Evolutionary conservation across 768 basidiomycete species (phyloP).

Genomic region (Pulveroboletus sp.): DNA sequence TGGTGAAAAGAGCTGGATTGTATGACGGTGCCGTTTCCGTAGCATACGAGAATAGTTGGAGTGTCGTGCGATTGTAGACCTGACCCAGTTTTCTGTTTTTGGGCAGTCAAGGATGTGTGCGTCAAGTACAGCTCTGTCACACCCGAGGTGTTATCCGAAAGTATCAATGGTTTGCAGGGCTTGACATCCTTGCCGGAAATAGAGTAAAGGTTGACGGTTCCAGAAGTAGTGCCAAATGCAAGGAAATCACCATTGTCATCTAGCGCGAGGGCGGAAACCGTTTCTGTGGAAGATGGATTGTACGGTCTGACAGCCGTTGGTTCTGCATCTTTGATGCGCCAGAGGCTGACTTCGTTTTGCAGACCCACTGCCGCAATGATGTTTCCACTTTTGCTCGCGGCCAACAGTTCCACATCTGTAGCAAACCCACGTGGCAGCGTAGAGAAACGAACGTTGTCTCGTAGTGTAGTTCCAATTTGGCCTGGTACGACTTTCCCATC

Average conservation of each 20-base stretch:
- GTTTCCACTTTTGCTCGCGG: constrained; percentile 64
- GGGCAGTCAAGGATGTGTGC: constrained; percentile 2
- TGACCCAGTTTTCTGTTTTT: constrained; percentile 18
- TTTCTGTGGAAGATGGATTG: constrained; percentile 41
- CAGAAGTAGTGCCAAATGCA: constrained; percentile 71
- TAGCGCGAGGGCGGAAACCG: constrained; percentile 61
- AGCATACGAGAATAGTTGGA: constrained; percentile 44
- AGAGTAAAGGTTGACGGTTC: constrained; percentile 63
- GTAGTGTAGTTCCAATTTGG: constrained; percentile 30
- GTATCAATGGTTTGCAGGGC: constrained; percentile 40
- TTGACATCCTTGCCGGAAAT: constrained; percentile 40
- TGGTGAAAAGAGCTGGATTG: constrained; percentile 43
- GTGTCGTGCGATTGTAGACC: constrained; percentile 8
- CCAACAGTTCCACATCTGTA: constrained; percentile 81
- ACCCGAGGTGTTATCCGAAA: constrained; percentile 43
- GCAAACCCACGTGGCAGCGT: constrained; percentile 79
- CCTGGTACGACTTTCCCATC: constrained; percentile 39
- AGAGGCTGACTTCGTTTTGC: constrained; percentile 74
- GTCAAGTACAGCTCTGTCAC: constrained; percentile 55
- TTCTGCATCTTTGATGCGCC: constrained; percentile 48
- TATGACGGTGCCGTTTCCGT: constrained; percentile 58
- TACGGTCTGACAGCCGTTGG: constrained; percentile 47
- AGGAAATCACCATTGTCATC: constrained; percentile 59
- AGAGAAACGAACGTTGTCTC: constrained; percentile 51
- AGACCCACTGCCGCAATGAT: constrained; percentile 70